phyloP scores from a whole-genome alignment of 805 yeast genomes.

The Pichia nanzhaoensis region DNA sequence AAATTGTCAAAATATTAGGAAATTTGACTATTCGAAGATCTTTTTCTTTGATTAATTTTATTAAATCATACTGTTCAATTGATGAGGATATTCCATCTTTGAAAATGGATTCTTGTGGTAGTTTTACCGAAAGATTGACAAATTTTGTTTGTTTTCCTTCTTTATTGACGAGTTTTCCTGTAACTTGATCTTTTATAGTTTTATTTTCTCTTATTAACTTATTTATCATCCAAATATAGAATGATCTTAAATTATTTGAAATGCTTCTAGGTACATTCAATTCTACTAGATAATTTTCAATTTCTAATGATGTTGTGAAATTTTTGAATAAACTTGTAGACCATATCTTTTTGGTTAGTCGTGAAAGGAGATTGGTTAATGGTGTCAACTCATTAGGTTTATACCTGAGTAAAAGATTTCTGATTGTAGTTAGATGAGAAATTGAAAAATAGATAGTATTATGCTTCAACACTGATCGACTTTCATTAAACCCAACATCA shows the following conservation, averaged over 20 bases:
- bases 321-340: constrained; percentile 48
- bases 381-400: constrained; percentile 16
- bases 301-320: constrained; percentile 63
- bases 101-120: constrained; percentile 54
- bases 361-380: constrained; percentile 36
- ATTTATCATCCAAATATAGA: constrained; percentile 56
- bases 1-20: constrained; percentile 52
- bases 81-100: constrained; percentile 38
- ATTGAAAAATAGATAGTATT: constrained; percentile 52
- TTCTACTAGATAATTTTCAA: constrained; percentile 40
- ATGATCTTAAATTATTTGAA: constrained; percentile 37
- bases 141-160: constrained; percentile 32
- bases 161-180: constrained; percentile 40
- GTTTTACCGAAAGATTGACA: constrained; percentile 50
- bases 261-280: constrained; percentile 29
- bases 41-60: constrained; percentile 37
- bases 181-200: constrained; percentile 35
- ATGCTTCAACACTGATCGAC: not conserved
- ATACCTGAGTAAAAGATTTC: constrained; percentile 39
- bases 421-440: constrained; percentile 44
- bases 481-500: not conserved
- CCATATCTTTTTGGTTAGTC: constrained; percentile 57
- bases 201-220: constrained; percentile 30
- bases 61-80: constrained; percentile 46
- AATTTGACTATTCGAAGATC: constrained; percentile 34